Conservation (phyloP, 306 rosid species). For the Vigna mungo region DNA sequence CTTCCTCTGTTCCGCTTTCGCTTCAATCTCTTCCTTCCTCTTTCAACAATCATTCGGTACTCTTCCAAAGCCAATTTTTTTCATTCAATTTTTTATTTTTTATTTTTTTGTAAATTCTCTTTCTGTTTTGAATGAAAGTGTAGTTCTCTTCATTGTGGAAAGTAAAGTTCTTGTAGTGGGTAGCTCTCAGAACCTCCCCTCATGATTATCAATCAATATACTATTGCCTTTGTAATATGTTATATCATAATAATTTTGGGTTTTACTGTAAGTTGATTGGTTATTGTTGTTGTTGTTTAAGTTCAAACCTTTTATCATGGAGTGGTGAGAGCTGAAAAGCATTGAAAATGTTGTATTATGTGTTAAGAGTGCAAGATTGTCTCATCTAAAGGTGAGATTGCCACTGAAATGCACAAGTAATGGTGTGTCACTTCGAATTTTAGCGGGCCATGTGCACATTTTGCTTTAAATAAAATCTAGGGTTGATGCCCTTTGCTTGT, state of each 20-base stretch:
- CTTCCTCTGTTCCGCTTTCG: conserved; percentile 28
- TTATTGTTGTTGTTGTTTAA: background rate
- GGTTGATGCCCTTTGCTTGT: background rate
- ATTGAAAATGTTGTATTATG: conserved; percentile 12
- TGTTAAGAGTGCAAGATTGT: background rate
- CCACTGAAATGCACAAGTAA: background rate
- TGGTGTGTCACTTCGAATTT: background rate
- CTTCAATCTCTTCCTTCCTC: conserved; percentile 34
- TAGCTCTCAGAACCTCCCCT: background rate
- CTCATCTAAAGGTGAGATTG: background rate
- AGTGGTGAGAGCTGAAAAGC: background rate
- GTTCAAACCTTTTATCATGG: conserved; percentile 15
- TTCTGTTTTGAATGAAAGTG: background rate
- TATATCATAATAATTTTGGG: background rate
- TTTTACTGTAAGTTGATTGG: background rate
- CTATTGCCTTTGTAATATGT: background rate
- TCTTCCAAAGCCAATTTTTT: background rate
- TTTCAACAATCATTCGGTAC: conserved; percentile 36
- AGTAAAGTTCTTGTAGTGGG: background rate
- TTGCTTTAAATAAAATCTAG: background rate
- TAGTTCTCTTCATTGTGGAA: background rate
- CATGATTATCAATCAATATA: background rate
- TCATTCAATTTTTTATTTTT: background rate
- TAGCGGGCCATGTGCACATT: background rate
- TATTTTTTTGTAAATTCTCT: background rate